Evolutionary conservation across 2,329 filamentous ascomycete species (phyloP).

Genomic region (Exophiala sp.): DNA sequence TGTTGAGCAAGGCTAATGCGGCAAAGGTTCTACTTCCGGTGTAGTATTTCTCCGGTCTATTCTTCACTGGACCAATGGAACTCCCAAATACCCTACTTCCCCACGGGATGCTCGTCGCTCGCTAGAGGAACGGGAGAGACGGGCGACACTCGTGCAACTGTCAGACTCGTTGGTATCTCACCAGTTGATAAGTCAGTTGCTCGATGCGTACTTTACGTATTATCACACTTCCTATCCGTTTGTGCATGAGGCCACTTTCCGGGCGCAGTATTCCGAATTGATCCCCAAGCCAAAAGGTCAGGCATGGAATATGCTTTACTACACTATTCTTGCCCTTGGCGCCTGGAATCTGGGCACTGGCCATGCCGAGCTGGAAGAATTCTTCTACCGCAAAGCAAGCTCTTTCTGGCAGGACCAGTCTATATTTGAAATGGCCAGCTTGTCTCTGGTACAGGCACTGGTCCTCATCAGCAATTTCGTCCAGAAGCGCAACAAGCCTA

Average conservation of each 20-base stretch:
- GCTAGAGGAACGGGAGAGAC: not conserved
- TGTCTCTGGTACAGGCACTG: constrained; percentile 33
- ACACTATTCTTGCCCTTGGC: constrained; percentile 30
- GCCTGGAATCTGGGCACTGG: constrained; percentile 18
- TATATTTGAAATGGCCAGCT: constrained; percentile 30
- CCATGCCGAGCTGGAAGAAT: constrained; percentile 15
- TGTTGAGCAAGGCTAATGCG: not conserved
- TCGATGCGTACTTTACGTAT: constrained; percentile 30
- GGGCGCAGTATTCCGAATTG: constrained; percentile 21
- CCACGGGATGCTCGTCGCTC: not conserved
- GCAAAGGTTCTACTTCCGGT: not conserved
- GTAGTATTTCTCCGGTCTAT: constrained; percentile 2
- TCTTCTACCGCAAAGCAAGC: constrained; percentile 22
- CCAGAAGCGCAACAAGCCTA: constrained; percentile 48
- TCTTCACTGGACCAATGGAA: constrained; percentile 1
- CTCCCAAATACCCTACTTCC: not conserved
- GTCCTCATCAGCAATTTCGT: constrained; percentile 43
- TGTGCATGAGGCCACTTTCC: constrained; percentile 31
- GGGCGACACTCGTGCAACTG: not conserved
- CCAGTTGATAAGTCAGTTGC: constrained; percentile 7
- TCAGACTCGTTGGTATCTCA: not conserved
- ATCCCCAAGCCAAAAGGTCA: constrained; percentile 18
- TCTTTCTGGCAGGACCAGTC: constrained; percentile 23
- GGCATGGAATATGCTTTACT: constrained; percentile 29
- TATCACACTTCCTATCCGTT: constrained; percentile 31